Evolutionary conservation across 371 early-diverging fungal genomes (phyloP).

Genomic region (Mucor sp.): DNA sequence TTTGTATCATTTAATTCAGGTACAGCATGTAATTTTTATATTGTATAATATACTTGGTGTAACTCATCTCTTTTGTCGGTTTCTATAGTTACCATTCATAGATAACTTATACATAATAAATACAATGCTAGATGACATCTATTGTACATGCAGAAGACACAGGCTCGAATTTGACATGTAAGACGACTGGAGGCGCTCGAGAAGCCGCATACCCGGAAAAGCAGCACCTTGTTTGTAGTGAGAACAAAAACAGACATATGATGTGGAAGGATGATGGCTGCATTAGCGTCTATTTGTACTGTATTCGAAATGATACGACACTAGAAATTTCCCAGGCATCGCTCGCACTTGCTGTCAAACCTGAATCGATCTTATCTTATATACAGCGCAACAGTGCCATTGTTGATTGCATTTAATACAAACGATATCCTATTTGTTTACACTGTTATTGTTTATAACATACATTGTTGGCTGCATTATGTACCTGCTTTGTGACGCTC

Average conservation of each 20-base stretch:
- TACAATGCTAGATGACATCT: neutral
- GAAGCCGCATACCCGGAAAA: no score
- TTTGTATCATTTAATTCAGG: slow-evolving; percentile 71
- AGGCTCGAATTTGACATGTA: neutral
- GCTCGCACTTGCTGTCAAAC: neutral
- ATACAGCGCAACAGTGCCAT: neutral
- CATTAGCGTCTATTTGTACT: neutral
- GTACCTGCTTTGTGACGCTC: neutral
- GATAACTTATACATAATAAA: neutral
- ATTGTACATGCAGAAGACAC: neutral
- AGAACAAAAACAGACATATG: neutral
- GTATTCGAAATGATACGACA: no score
- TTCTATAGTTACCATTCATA: neutral
- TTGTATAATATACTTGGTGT: neutral
- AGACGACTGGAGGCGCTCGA: no score
- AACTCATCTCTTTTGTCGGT: neutral
- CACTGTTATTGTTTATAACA: neutral
- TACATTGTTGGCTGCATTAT: neutral
- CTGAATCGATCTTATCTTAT: neutral
- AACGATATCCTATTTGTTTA: neutral
- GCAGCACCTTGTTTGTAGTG: no score
- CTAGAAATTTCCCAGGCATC: neutral
- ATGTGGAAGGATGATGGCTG: neutral
- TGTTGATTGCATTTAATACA: neutral
- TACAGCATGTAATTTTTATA: slow-evolving; percentile 16